These are phyloP conservation scores for Phytophthora hibernalis DNA, from an alignment of 352 stramenopile species.

Conservation along the genomic window DNA sequence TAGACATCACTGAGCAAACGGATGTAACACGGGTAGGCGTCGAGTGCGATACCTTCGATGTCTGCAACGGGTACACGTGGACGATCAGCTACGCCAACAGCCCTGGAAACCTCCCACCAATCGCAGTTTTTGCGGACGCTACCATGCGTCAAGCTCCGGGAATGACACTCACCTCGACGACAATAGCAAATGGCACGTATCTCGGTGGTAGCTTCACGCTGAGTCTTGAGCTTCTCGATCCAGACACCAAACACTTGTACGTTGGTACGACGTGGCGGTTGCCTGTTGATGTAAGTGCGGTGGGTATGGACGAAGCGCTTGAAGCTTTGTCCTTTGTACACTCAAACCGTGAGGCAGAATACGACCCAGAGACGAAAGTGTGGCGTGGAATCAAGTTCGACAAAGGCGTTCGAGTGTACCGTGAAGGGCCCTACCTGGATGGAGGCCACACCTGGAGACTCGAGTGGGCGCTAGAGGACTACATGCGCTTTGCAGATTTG, in stretches of 20 bases:
- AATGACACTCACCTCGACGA: slow-evolving; percentile 36
- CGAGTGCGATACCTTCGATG: slow-evolving; percentile 63
- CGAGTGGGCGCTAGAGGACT: slow-evolving; percentile 79
- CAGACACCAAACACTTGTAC: slow-evolving; percentile 43
- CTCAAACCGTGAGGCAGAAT: slow-evolving; percentile 74
- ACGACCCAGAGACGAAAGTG: slow-evolving; percentile 54
- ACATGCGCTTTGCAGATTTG: slow-evolving; percentile 73
- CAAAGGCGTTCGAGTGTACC: slow-evolving; percentile 76
- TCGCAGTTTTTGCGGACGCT: slow-evolving; percentile 48
- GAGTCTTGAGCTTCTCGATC: slow-evolving; percentile 57
- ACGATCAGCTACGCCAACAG: slow-evolving; percentile 70
- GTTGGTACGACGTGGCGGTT: slow-evolving; percentile 68
- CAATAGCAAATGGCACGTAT: slow-evolving; percentile 79
- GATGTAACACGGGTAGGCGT: slow-evolving; percentile 44
- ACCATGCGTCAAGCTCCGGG: slow-evolving; percentile 42
- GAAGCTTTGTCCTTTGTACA: slow-evolving; percentile 73
- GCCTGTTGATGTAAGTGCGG: slow-evolving; percentile 72
- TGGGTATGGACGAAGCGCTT: slow-evolving; percentile 77
- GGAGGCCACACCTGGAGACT: slow-evolving; percentile 78
- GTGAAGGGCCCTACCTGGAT: slow-evolving; percentile 71
- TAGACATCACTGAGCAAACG: slow-evolving; percentile 52
- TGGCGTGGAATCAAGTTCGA: slow-evolving; percentile 69
- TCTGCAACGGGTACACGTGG: slow-evolving; percentile 80
- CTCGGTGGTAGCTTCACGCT: slow-evolving; percentile 69
- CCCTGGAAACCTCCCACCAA: slow-evolving; percentile 65